phyloP scores from a whole-genome alignment of 2,329 filamentous ascomycete species.

The Fusarium penzigii region DNA sequence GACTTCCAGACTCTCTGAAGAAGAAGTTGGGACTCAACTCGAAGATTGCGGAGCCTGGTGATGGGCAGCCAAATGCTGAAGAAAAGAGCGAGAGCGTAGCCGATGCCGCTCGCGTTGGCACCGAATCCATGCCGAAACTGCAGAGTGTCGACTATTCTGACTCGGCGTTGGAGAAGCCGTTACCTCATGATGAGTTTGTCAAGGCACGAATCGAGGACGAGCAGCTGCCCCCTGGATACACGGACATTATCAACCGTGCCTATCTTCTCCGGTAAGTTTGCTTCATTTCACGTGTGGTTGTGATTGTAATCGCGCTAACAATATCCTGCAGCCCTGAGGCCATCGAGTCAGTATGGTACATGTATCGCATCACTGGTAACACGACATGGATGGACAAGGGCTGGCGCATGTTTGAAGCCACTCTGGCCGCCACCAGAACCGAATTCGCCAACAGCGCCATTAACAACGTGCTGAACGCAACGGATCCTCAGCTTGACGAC shows the following conservation, averaged over 20 bases:
- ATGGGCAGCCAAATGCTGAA: constrained; percentile 11
- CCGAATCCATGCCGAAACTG: constrained; percentile 11
- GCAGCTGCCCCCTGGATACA: constrained; percentile 53
- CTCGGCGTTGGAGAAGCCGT: constrained; percentile 35
- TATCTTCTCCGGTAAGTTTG: constrained; percentile 62
- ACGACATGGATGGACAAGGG: constrained; percentile 74
- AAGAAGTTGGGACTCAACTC: constrained; percentile 29
- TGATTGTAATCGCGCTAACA: constrained; percentile 1
- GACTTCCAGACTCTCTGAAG: constrained; percentile 35
- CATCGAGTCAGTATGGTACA: constrained; percentile 85
- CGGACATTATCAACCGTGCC: constrained; percentile 43
- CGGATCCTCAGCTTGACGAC: constrained; percentile 49
- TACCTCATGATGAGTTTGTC: constrained; percentile 57
- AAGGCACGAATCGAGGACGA: constrained; percentile 44
- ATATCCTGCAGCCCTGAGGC: constrained; percentile 67
- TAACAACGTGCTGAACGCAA: constrained; percentile 55
- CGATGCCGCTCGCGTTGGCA: constrained; percentile 8
- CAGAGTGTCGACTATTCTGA: constrained; percentile 6
- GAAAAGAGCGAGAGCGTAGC: constrained; percentile 2
- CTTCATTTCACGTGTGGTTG: constrained; percentile 31
- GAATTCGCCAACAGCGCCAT: constrained; percentile 71
- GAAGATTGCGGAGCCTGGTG: constrained; percentile 2
- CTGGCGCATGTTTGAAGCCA: constrained; percentile 81
- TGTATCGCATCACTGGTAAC: constrained; percentile 88
- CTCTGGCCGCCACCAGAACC: constrained; percentile 66